Percentiles rank a stretch among this genome's conserved stretches.
Conservation (phyloP, 169 alveolate species). For the Plasmodium reichenowi region DNA sequence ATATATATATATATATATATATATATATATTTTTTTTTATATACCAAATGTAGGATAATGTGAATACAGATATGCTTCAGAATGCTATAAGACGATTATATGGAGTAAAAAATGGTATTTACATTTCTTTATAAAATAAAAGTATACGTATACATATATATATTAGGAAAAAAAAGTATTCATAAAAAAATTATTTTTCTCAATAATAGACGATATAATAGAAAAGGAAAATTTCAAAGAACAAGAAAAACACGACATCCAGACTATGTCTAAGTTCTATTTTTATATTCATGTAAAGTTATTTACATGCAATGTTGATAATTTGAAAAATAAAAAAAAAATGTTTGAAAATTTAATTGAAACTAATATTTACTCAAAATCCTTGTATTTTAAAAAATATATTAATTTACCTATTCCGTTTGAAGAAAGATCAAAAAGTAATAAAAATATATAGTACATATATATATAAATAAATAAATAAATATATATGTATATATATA, state of each 20-base stretch:
- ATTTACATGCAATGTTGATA: constrained; percentile 59
- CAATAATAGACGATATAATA: constrained; percentile 17
- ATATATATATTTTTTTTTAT: background rate
- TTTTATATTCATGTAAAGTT: constrained; percentile 69
- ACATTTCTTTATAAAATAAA: background rate
- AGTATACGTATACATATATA: background rate
- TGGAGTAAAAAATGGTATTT: constrained; percentile 49
- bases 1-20: constrained; percentile 13
- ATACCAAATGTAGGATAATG: constrained; percentile 40
- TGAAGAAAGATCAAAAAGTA: constrained; percentile 76
- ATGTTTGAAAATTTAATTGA: constrained; percentile 59
- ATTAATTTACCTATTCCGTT: constrained; percentile 61
- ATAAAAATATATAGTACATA: background rate
- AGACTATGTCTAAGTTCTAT: constrained; percentile 36
- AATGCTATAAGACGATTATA: constrained; percentile 68
- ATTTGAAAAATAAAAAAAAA: constrained; percentile 18
- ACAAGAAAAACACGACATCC: constrained; percentile 11
- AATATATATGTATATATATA: background rate
- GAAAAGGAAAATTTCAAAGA: constrained; percentile 51
- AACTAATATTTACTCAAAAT: constrained; percentile 66
- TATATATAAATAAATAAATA: background rate
- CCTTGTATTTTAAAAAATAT: constrained; percentile 63
- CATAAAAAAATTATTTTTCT: background rate
- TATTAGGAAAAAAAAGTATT: background rate
- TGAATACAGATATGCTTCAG: constrained; percentile 60